These are phyloP conservation scores for Phytophthora citricola DNA, from an alignment of 352 stramenopile species.

Conservation along the genomic window DNA sequence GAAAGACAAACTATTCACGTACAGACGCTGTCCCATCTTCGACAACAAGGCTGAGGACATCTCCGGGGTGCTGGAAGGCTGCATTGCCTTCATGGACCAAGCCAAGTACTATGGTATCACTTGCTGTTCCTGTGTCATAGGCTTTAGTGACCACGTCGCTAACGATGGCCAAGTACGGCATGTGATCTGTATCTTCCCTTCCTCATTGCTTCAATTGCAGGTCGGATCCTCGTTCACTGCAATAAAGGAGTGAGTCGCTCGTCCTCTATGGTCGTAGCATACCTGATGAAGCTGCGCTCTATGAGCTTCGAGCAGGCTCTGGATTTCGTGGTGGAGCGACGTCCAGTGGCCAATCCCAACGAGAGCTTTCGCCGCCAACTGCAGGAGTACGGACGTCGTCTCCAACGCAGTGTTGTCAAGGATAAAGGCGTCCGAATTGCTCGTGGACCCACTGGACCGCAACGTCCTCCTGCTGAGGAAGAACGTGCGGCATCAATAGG, in stretches of 20 bases:
- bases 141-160: conserved; percentile 23
- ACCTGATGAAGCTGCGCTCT: conserved; percentile 88
- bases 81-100: conserved; percentile 91
- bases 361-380: conserved; percentile 73
- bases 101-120: conserved; percentile 90
- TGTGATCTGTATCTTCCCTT: conserved; percentile 22
- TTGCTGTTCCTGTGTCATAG: background rate
- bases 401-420: conserved; percentile 37
- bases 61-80: conserved; percentile 77
- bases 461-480: conserved; percentile 25
- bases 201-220: conserved; percentile 35
- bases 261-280: conserved; percentile 89
- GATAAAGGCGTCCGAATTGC: conserved; percentile 35
- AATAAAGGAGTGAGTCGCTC: conserved; percentile 92
- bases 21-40: conserved; percentile 87
- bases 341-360: conserved; percentile 77
- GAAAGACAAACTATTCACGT: conserved; percentile 80
- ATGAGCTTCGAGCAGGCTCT: conserved; percentile 80
- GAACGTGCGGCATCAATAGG: conserved; percentile 49
- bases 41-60: conserved; percentile 93
- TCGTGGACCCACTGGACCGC: conserved; percentile 35
- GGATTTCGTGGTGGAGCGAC: conserved; percentile 55
- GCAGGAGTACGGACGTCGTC: conserved; percentile 55
- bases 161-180: conserved; percentile 47
- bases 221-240: conserved; percentile 92